Conservation (phyloP, 129 eudicot genomes). For the Mikania micrantha region DNA sequence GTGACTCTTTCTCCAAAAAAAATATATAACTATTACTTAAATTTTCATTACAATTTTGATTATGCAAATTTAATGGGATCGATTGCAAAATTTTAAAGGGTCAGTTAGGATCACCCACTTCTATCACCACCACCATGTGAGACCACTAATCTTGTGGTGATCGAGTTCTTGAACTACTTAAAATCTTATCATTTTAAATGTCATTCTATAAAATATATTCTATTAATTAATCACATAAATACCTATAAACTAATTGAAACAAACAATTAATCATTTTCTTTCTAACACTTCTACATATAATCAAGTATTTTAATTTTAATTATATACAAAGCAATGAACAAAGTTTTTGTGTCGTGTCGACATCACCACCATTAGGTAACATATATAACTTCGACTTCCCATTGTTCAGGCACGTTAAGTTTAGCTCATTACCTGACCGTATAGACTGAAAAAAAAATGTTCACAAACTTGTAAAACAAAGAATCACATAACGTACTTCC, state of each 20-base stretch:
- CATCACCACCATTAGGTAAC: slow-evolving; percentile 16
- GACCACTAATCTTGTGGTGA: too few relatives aligned
- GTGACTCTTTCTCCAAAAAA: too few relatives aligned
- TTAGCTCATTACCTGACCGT: slow-evolving; percentile 9
- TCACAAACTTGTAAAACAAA: too few relatives aligned
- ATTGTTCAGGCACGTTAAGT: slow-evolving; percentile 23
- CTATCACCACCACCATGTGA: too few relatives aligned
- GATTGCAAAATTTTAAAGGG: too few relatives aligned
- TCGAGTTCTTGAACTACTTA: not conserved
- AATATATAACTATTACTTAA: too few relatives aligned
- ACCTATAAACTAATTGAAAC: not conserved
- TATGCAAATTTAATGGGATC: too few relatives aligned
- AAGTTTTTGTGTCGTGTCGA: slow-evolving; percentile 13
- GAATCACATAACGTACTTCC: not conserved
- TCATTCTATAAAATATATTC: not conserved
- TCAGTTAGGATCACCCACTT: too few relatives aligned
- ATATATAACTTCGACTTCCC: slow-evolving; percentile 27
- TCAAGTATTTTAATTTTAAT: too few relatives aligned
- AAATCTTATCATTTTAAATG: not conserved
- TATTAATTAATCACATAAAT: too few relatives aligned
- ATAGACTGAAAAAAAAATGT: slow-evolving; percentile 17
- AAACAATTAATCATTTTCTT: not conserved
- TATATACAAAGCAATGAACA: slow-evolving; percentile 31
- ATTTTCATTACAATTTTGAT: too few relatives aligned
- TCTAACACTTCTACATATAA: not conserved